These are phyloP conservation scores for Grigorovia transvaalensis DNA, from an alignment of 805 yeast genomes.

Conservation along the genomic window DNA sequence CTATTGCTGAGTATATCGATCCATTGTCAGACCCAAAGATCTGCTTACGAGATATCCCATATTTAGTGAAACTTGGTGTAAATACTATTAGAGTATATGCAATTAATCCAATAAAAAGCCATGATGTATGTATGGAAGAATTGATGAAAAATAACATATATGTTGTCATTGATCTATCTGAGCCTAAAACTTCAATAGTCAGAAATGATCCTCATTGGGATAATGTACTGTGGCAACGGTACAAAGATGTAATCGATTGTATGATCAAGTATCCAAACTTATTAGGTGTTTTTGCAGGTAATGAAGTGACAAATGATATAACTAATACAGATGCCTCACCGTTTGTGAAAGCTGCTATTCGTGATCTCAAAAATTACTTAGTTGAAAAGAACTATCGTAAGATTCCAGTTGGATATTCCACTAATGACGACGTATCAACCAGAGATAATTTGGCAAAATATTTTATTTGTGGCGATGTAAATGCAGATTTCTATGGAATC, in stretches of 20 bases:
- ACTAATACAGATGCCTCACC: constrained; percentile 86
- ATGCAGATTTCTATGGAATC: constrained; percentile 70
- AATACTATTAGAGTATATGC: constrained; percentile 84
- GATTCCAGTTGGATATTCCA: constrained; percentile 90
- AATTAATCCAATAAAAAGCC: constrained; percentile 59
- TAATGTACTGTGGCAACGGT: constrained; percentile 58
- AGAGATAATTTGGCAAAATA: constrained; percentile 73
- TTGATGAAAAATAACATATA: constrained; percentile 82
- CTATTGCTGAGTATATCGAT: constrained; percentile 37
- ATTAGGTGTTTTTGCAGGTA: constrained; percentile 94
- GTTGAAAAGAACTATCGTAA: constrained; percentile 46
- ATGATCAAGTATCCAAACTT: constrained; percentile 70
- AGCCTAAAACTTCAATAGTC: constrained; percentile 69
- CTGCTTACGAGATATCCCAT: constrained; percentile 80
- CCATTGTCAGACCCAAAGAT: constrained; percentile 62
- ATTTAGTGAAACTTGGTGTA: constrained; percentile 53
- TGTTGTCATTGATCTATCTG: constrained; percentile 80
- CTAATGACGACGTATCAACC: constrained; percentile 78
- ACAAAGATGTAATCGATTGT: constrained; percentile 71
- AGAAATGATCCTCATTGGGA: constrained; percentile 76
- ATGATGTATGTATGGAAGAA: constrained; percentile 66
- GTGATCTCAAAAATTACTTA: constrained; percentile 79
- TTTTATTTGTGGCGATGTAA: constrained; percentile 66
- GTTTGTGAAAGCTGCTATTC: constrained; percentile 89
- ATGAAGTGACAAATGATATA: constrained; percentile 83